Percentiles rank a stretch among this genome's conserved stretches.
phyloP scores from a whole-genome alignment of 2,329 filamentous ascomycete genomes.

The Sordariomycetes sp. region DNA sequence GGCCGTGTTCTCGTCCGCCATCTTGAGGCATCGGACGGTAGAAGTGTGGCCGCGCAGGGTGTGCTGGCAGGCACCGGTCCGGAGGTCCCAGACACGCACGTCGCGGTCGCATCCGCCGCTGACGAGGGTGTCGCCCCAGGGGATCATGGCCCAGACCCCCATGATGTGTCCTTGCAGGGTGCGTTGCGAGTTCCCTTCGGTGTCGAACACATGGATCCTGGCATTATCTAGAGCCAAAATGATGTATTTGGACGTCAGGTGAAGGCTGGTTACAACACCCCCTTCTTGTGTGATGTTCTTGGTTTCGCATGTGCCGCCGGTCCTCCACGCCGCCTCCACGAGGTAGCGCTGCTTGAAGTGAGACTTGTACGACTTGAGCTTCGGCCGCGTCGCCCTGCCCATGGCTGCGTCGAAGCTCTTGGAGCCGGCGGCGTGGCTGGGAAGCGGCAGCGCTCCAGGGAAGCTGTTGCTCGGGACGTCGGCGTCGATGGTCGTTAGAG shows the following conservation, averaged over 20 bases:
- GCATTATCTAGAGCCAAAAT: constrained; percentile 96
- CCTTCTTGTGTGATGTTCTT: constrained; percentile 93
- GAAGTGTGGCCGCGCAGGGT: constrained; percentile 91
- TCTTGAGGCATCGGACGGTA: constrained; percentile 93
- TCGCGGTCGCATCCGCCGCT: constrained; percentile 95
- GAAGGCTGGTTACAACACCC: constrained; percentile 90
- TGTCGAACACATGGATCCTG: constrained; percentile 97
- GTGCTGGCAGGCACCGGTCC: constrained; percentile 70
- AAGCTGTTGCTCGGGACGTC: constrained; percentile 32
- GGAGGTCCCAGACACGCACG: constrained; percentile 93
- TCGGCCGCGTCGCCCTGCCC: constrained; percentile 33
- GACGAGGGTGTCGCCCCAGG: constrained; percentile 90
- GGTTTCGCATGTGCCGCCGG: constrained; percentile 74
- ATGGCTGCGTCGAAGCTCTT: constrained; percentile 46
- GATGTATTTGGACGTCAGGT: constrained; percentile 92
- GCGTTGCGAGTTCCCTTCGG: constrained; percentile 77
- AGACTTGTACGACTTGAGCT: constrained; percentile 79
- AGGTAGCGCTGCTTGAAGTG: constrained; percentile 98
- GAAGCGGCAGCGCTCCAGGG: constrained; percentile 30
- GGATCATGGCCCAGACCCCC: constrained; percentile 99
- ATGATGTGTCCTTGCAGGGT: constrained; percentile 93
- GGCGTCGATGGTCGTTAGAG: constrained; percentile 22
- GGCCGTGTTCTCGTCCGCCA: constrained; percentile 88
- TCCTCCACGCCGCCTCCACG: constrained; percentile 94
- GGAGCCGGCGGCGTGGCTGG: constrained; percentile 26